Evolutionary conservation across 768 basidiomycete species (phyloP).

Genomic region (Mycena sanguinolenta): DNA sequence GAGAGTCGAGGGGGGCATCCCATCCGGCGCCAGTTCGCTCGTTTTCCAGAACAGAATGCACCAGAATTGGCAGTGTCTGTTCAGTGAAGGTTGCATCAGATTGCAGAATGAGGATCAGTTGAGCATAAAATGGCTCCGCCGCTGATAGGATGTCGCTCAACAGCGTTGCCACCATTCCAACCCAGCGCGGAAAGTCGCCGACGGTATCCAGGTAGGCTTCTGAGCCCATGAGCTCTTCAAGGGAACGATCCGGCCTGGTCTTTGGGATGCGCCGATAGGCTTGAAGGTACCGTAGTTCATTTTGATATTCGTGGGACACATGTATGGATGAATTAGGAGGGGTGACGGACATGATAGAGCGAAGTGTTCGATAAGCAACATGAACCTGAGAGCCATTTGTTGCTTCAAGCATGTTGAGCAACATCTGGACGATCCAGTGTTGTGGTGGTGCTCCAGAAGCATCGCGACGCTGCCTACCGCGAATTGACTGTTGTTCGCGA

Average conservation of each 20-base stretch:
- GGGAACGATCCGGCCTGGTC: constrained; percentile 46
- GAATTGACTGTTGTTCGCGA: constrained; percentile 62
- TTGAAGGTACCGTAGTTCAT: constrained; percentile 64
- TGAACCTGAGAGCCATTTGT: constrained; percentile 62
- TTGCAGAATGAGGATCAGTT: constrained; percentile 71
- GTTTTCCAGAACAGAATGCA: constrained; percentile 72
- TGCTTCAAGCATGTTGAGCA: constrained; percentile 72
- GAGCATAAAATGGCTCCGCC: constrained; percentile 74
- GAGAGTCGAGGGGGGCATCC: constrained; percentile 38
- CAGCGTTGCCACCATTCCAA: constrained; percentile 67
- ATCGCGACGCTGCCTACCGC: constrained; percentile 53
- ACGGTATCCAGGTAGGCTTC: constrained; percentile 55
- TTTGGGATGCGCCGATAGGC: constrained; percentile 56
- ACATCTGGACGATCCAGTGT: constrained; percentile 63
- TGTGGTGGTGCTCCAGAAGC: constrained; percentile 49
- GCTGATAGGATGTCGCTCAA: constrained; percentile 70
- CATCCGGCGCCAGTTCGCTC: constrained; percentile 38
- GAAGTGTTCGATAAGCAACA: constrained; percentile 74
- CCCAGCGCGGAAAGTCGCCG: constrained; percentile 72
- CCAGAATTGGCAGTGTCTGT: constrained; percentile 78
- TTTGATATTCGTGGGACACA: constrained; percentile 56
- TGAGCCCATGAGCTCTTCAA: constrained; percentile 54
- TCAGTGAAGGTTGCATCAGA: constrained; percentile 71
- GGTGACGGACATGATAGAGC: constrained; percentile 64
- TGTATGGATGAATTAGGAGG: constrained; percentile 46